These are phyloP conservation scores for Candida neerlandica DNA, from an alignment of 1,139 yeast genomes.

Conservation along the genomic window DNA sequence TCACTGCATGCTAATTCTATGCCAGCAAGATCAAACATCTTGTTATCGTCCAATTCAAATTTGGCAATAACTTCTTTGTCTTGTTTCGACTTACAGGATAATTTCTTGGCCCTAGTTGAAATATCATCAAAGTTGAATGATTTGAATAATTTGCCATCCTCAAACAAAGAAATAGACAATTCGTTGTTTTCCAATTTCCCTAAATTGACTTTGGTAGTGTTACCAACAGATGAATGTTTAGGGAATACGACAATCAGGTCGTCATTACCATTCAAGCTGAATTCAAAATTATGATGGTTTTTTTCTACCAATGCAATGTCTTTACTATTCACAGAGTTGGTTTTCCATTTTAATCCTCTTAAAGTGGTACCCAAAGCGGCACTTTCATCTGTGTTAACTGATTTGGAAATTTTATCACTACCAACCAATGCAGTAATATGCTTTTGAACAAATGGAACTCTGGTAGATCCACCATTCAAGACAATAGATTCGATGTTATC, in stretches of 20 bases:
- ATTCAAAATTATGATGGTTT: slow-evolving; percentile 39
- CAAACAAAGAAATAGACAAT: slow-evolving; percentile 50
- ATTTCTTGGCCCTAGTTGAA: slow-evolving; percentile 39
- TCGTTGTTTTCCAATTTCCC: slow-evolving; percentile 27
- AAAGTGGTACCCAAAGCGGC: slow-evolving; percentile 88
- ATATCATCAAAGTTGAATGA: slow-evolving; percentile 35
- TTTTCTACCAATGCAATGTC: slow-evolving; percentile 65
- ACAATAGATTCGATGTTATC: slow-evolving; percentile 65
- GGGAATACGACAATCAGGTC: slow-evolving; percentile 39
- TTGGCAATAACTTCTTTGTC: slow-evolving; percentile 42
- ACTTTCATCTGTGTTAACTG: slow-evolving; percentile 95
- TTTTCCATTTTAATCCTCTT: slow-evolving; percentile 64
- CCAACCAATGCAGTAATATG: slow-evolving; percentile 51
- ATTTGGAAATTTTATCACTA: slow-evolving; percentile 70
- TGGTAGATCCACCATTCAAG: slow-evolving; percentile 87
- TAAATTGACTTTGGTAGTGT: slow-evolving; percentile 32
- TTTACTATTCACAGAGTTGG: slow-evolving; percentile 57
- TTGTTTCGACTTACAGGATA: slow-evolving; percentile 44
- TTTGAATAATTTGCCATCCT: slow-evolving; percentile 53
- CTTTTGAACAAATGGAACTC: slow-evolving; percentile 85
- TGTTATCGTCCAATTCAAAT: slow-evolving; percentile 51
- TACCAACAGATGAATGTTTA: slow-evolving; percentile 39
- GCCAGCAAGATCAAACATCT: slow-evolving; percentile 48
- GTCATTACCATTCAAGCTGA: slow-evolving; percentile 35
- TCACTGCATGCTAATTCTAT: slow-evolving; percentile 44